Percentiles rank a stretch among this genome's conserved stretches.
phyloP scores from a whole-genome alignment of 306 rosid species.

The Quercus rubra region DNA sequence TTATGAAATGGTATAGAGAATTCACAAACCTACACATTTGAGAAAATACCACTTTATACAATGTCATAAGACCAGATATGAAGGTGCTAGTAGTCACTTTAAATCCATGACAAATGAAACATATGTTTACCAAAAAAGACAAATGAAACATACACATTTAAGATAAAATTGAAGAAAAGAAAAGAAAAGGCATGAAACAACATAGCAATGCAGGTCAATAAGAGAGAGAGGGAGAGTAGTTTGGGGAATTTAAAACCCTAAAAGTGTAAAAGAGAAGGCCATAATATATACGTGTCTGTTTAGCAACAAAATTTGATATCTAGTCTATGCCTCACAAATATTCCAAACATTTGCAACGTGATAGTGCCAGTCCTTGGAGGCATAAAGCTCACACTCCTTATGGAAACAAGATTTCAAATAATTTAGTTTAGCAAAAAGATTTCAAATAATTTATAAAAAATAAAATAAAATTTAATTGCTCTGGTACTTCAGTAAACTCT shows the following conservation, averaged over 20 bases:
- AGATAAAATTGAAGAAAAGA: not conserved
- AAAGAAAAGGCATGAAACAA: not conserved
- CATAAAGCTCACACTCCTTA: too few species aligned
- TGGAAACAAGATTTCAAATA: too few species aligned
- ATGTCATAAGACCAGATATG: not conserved
- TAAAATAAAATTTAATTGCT: too few species aligned
- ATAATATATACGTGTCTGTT: too few species aligned
- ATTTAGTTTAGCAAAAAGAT: too few species aligned
- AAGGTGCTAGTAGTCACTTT: not conserved
- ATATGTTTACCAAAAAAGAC: not conserved
- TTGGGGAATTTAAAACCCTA: not conserved
- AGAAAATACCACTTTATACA: not conserved
- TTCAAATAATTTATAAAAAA: too few species aligned
- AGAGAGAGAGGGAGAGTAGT: not conserved
- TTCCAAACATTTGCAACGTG: not conserved
- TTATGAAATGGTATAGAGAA: not conserved
- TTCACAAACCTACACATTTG: not conserved
- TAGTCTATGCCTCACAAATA: not conserved
- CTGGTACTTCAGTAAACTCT: not conserved
- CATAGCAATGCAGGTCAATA: not conserved
- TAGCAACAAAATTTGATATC: too few species aligned
- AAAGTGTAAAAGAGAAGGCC: not conserved
- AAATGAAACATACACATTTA: not conserved
- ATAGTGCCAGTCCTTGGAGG: too few species aligned
- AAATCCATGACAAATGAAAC: not conserved